phyloP scores from a whole-genome alignment of 192 early-diverging fungal species.

The Mortierella claussenii region DNA sequence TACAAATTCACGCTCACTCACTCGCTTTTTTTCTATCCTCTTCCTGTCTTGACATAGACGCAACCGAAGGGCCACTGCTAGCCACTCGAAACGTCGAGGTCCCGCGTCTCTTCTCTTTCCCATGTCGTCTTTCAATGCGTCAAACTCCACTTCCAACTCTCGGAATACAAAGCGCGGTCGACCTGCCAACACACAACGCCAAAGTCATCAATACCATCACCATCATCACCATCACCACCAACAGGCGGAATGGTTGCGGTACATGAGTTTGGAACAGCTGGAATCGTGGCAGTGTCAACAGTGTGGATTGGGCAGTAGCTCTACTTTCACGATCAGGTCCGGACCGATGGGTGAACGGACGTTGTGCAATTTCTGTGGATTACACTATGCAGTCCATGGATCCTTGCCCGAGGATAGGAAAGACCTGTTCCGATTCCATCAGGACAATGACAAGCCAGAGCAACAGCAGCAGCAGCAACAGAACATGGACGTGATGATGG shows the following conservation, averaged over 20 bases:
- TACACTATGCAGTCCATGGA: constrained; percentile 45
- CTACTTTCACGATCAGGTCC: constrained; percentile 48
- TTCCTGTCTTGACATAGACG: too few species aligned
- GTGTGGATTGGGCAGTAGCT: constrained; percentile 46
- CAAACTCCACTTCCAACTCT: too few species aligned
- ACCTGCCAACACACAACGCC: too few species aligned
- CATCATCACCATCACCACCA: too few species aligned
- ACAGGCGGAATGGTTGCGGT: neutral
- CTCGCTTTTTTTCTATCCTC: too few species aligned
- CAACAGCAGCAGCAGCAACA: neutral
- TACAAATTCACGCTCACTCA: too few species aligned
- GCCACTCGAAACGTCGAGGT: constrained; percentile 33
- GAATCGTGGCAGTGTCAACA: constrained; percentile 53
- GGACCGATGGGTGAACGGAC: constrained; percentile 57
- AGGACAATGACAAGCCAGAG: neutral
- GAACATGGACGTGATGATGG: neutral
- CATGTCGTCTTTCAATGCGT: too few species aligned
- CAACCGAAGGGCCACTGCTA: constrained; percentile 52
- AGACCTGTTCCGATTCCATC: constrained; percentile 28
- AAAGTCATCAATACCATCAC: too few species aligned
- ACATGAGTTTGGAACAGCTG: constrained; percentile 27
- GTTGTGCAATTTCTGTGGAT: constrained; percentile 55
- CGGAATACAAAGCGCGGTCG: constrained; percentile 22
- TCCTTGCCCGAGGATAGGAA: constrained; percentile 45
- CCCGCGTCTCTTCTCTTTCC: too few species aligned